These are phyloP conservation scores for Sclerotinia borealis DNA, from an alignment of 2,329 filamentous ascomycete genomes.

Conservation along the genomic window DNA sequence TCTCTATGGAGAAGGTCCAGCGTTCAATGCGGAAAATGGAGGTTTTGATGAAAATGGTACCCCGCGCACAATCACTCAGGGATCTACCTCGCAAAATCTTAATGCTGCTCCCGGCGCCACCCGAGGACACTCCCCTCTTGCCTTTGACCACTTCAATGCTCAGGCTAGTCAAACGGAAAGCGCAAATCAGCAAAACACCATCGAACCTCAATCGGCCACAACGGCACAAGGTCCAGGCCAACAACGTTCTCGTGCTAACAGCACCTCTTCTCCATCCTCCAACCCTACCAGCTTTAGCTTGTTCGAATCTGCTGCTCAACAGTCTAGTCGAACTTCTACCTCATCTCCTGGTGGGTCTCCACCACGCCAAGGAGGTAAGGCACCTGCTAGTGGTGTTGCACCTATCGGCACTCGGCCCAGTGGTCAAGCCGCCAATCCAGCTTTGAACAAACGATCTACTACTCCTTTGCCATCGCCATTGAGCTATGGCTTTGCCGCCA, in stretches of 20 bases:
- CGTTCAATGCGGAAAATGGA: constrained; percentile 57
- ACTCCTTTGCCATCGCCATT: constrained; percentile 89
- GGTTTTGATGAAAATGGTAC: constrained; percentile 63
- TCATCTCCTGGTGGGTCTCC: constrained; percentile 83
- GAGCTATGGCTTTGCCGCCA: constrained; percentile 62
- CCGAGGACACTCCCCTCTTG: constrained; percentile 73
- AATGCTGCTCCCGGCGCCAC: constrained; percentile 53
- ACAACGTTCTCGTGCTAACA: constrained; percentile 65
- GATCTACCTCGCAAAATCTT: constrained; percentile 52
- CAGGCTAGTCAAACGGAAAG: constrained; percentile 29
- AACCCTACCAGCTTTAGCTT: constrained; percentile 54
- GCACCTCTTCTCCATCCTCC: constrained; percentile 76
- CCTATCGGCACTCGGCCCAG: constrained; percentile 89
- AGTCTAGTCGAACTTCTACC: constrained; percentile 71
- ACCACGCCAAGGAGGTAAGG: constrained; percentile 59
- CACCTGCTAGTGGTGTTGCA: constrained; percentile 62
- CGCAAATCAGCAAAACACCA: constrained; percentile 32
- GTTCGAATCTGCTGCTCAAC: constrained; percentile 57
- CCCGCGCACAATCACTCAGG: constrained; percentile 59
- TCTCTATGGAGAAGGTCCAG: constrained; percentile 72
- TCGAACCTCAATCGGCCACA: constrained; percentile 44
- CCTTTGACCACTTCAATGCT: constrained; percentile 62
- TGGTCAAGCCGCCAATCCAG: constrained; percentile 50
- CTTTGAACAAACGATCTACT: constrained; percentile 65
- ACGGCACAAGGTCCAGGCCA: constrained; percentile 31